Conservation (phyloP, 83 land plant genomes). For the Diphasiastrum complanatum region DNA sequence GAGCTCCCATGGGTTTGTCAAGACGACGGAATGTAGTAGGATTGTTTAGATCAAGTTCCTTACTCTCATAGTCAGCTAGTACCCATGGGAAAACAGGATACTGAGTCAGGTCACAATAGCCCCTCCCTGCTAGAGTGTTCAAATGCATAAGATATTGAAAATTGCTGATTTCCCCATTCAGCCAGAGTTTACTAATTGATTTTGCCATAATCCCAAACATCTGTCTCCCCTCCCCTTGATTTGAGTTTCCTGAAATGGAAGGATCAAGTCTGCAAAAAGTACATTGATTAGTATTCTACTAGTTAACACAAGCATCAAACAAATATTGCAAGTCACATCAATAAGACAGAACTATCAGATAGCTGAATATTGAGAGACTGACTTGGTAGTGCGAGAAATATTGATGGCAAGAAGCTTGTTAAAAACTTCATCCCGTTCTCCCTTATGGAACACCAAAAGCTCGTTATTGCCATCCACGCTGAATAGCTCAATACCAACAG, state of each 20-base stretch:
- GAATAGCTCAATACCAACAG: slow-evolving; percentile 97
- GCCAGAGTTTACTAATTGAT: slow-evolving; percentile 97
- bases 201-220: slow-evolving; percentile 94
- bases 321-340: not conserved
- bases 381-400: slow-evolving; percentile 97
- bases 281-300: not conserved
- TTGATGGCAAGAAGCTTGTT: slow-evolving; percentile 86
- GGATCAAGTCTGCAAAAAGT: slow-evolving; percentile 66
- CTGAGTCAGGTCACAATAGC: slow-evolving; percentile 97
- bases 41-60: slow-evolving; percentile 60
- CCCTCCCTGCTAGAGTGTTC: slow-evolving; percentile 98
- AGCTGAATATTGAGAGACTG: slow-evolving; percentile 23
- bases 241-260: slow-evolving; percentile 88
- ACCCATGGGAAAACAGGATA: slow-evolving; percentile 99
- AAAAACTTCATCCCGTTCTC: slow-evolving; percentile 97
- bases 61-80: slow-evolving; percentile 91
- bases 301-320: too few relatives aligned
- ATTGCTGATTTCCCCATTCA: slow-evolving; percentile 99
- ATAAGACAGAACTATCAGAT: not conserved
- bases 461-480: slow-evolving; percentile 99
- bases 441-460: slow-evolving; percentile 92
- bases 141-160: slow-evolving; percentile 99
- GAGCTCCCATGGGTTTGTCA: slow-evolving; percentile 99
- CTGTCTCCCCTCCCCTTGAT: slow-evolving; percentile 90
- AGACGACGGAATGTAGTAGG: slow-evolving; percentile 72